Evolutionary conservation across 352 stramenopile genomes (phyloP).

Genomic region (Pythium monospermum): DNA sequence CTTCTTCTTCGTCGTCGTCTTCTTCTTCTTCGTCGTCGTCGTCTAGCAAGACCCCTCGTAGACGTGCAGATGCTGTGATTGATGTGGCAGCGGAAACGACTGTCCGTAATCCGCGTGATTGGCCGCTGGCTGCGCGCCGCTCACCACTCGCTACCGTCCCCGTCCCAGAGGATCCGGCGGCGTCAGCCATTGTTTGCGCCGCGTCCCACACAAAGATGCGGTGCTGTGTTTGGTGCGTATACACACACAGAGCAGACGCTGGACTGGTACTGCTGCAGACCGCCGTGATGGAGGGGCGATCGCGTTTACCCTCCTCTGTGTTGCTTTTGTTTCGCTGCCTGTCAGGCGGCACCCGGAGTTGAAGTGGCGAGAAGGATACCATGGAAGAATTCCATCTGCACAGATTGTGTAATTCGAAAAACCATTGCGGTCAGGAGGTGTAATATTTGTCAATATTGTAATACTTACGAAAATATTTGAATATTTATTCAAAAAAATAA

Average conservation of each 20-base stretch:
- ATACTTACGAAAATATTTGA: too few species aligned
- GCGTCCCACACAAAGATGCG: slow-evolving; percentile 8
- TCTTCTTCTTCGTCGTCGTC: slow-evolving; percentile 20
- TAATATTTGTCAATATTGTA: too few species aligned
- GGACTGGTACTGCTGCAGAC: too few species aligned
- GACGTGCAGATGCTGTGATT: not conserved
- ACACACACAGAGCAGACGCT: not conserved
- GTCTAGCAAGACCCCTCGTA: slow-evolving; percentile 7
- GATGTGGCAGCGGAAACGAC: not conserved
- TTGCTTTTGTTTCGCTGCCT: not conserved
- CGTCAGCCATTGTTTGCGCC: slow-evolving; percentile 11
- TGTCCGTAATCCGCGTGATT: not conserved
- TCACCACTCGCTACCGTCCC: slow-evolving; percentile 15
- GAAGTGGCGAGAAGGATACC: slow-evolving; percentile 22
- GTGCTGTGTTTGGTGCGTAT: too few species aligned
- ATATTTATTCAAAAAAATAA: too few species aligned
- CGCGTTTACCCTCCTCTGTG: not conserved
- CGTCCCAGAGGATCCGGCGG: not conserved
- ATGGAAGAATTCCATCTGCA: slow-evolving; percentile 15
- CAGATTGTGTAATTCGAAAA: too few species aligned
- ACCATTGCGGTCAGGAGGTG: too few species aligned
- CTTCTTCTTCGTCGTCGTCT: slow-evolving; percentile 12
- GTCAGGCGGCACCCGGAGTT: slow-evolving; percentile 2
- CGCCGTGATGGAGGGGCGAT: not conserved
- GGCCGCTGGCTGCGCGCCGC: slow-evolving; percentile 9